phyloP scores from a whole-genome alignment of 306 rosid species.

The Alnus rubra region DNA sequence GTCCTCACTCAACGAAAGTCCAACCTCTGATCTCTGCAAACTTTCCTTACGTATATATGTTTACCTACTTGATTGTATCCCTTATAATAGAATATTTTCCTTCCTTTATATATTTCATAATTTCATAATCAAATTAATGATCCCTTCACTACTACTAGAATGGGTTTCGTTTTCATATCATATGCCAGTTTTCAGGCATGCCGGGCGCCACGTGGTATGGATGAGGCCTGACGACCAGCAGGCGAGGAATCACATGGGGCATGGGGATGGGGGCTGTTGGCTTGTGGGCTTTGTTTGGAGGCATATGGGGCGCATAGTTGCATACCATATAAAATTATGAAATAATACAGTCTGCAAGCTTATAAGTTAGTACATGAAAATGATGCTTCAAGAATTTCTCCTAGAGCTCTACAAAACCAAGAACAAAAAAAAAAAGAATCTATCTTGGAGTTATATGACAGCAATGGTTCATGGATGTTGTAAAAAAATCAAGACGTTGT shows the following conservation, averaged over 20 bases:
- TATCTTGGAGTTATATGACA: background rate
- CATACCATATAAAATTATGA: no score
- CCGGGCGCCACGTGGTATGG: constrained; percentile 13
- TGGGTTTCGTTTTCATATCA: no score
- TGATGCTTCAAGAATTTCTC: background rate
- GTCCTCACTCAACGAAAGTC: no score
- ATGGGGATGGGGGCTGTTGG: constrained; percentile 21
- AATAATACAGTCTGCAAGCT: background rate
- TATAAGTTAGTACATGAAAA: background rate
- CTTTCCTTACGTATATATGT: no score
- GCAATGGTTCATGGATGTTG: background rate
- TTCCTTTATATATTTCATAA: no score
- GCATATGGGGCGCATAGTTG: constrained; percentile 7
- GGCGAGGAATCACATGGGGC: constrained; percentile 23
- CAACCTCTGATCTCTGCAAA: no score
- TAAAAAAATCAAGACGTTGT: background rate
- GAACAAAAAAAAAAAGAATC: background rate
- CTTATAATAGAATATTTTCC: no score
- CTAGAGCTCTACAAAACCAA: background rate
- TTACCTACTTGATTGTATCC: no score
- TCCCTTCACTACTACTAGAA: no score
- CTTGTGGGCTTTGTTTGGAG: constrained; percentile 35
- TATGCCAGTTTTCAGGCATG: constrained; percentile 28
- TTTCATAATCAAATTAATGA: no score
- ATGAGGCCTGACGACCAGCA: constrained; percentile 14